Evolutionary conservation across 1,284 basidiomycete species (phyloP), one percentile per base, ranked within the genome.

Genomic region (Cutaneotrichosporon dermatis): DNA sequence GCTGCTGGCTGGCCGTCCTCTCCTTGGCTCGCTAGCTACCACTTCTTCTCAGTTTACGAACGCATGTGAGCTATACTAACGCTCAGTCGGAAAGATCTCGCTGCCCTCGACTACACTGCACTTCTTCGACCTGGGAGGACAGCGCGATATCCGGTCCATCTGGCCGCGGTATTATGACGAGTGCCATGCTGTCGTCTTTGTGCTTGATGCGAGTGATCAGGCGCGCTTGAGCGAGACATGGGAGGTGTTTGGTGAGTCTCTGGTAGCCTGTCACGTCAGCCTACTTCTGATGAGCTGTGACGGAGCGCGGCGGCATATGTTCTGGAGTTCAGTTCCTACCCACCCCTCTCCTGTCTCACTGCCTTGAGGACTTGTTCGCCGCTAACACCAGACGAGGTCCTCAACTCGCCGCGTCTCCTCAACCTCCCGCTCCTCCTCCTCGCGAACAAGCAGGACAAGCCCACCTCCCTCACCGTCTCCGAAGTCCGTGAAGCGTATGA

Each of bases 101-200:
- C 82, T 96, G 5, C 90, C 92, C 0, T 94, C 91, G 0, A 92
- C 92, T 0, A 89, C 93, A 25, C 83, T 96, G 40, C 90, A 92
- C 71, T 95, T 96, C 82, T 95, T 91, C 85, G 92, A 97, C 71
- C 82, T 96, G 4, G 92, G 92, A 7, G 92, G 92, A 0, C 93
- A 96, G 74, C 81, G 88, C 1, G 91, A 92, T 36, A 93, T 97
- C 51, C 84, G 92, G 16, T 88, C 86, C 36, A 93, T 97, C 63
- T 97, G 92, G 92, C 86, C 88, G 56, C 85, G 86, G 67, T 97
- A 96, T 78, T 96, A 94, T 72, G 88, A 91, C 60, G 90, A 95
- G 73, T 94, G 91, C 68, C 92, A 97, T 74, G 92, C 92, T 8
- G 90, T 96, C 48, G 90, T 89, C 36, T 95, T 90, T 69, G 88